Base-by-base conservation (phyloP, 228 moss, liverwort and hornwort species). In the Sphagnum fallax region DNA sequence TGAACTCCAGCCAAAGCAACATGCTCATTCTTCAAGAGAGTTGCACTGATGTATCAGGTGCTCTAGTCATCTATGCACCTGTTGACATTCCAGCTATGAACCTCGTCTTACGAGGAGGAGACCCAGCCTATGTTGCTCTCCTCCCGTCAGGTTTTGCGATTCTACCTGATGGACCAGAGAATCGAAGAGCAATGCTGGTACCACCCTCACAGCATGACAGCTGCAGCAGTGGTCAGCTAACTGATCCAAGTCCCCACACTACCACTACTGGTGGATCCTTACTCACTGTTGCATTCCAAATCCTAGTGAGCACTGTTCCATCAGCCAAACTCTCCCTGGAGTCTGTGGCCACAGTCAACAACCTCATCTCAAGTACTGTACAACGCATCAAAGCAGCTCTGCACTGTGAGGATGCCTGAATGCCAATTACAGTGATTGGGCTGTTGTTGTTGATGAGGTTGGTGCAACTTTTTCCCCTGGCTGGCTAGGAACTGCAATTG, bases 1-100 rank as follows among this genome's bases (percentile, higher is more conserved):
- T 81, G 6, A 78, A 74, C 32, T 78, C 83, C 0, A 80, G 78
- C 0, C 80, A 80, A 48, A 71, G 74, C 49, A 87, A 87, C 58
- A 87, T 87, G 87, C 76, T 87, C 3, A 87, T 87, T 0, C 67
- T 87, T 0, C 87, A 87, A 18, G 87, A 87, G 60, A 74, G 73
- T 4, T 87, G 87, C 70, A 87, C 87, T 0, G 87, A 87, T 32
- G 80, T 76, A 0, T 78, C 87, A 6, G 83, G 83, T 0, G 83
- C 87, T 0, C 68, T 87, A 0, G 87, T 87, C 0, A 87, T 87
- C 4, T 87, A 87, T 61, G 87, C 87, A 1, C 87, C 87, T 1
- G 87, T 87, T 4, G 87, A 87, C 14, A 83, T 87, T 8, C 87
- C 87, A 5, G 87, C 87, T 0, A 87, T 87, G 87, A 78, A 83